phyloP scores from a whole-genome alignment of 495 filamentous ascomycete species.

The Cercophora sp. region DNA sequence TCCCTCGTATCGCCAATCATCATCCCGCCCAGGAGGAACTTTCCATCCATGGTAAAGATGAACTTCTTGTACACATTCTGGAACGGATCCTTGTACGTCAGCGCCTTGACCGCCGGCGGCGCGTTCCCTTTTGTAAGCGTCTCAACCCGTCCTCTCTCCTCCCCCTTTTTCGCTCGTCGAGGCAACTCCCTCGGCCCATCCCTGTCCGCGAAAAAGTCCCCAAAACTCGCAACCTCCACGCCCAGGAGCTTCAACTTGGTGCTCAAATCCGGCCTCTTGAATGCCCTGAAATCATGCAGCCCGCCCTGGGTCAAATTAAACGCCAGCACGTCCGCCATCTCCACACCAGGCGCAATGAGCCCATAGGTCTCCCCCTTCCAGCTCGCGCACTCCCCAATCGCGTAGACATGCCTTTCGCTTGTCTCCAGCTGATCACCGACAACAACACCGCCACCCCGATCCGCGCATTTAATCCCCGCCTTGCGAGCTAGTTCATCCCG shows the following conservation, averaged over 20 bases:
- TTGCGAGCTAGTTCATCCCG: conserved; percentile 74
- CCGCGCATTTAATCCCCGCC: conserved; percentile 69
- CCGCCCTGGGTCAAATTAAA: conserved; percentile 89
- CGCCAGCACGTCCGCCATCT: conserved; percentile 95
- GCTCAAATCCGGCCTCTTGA: conserved; percentile 85
- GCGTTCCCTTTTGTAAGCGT: conserved; percentile 51
- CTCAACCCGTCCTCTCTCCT: conserved; percentile 33
- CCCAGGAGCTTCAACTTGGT: conserved; percentile 92
- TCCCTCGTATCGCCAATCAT: conserved; percentile 97
- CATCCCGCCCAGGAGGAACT: conserved; percentile 92
- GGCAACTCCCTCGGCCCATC: conserved; percentile 78
- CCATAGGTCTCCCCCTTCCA: conserved; percentile 94
- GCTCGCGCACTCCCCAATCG: conserved; percentile 91
- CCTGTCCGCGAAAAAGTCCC: conserved; percentile 93
- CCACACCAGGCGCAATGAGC: conserved; percentile 88
- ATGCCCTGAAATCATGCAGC: conserved; percentile 62
- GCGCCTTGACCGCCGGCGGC: conserved; percentile 67
- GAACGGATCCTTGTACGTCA: conserved; percentile 93
- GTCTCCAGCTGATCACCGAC: conserved; percentile 69
- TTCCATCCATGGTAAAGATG: conserved; percentile 87
- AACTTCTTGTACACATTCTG: conserved; percentile 96
- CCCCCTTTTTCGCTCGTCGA: conserved; percentile 29
- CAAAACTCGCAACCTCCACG: conserved; percentile 92
- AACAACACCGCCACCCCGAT: conserved; percentile 73
- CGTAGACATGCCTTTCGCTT: conserved; percentile 71